Evolutionary conservation across 2,329 filamentous ascomycete genomes (phyloP).

Genomic region (Botrytis medusae): DNA sequence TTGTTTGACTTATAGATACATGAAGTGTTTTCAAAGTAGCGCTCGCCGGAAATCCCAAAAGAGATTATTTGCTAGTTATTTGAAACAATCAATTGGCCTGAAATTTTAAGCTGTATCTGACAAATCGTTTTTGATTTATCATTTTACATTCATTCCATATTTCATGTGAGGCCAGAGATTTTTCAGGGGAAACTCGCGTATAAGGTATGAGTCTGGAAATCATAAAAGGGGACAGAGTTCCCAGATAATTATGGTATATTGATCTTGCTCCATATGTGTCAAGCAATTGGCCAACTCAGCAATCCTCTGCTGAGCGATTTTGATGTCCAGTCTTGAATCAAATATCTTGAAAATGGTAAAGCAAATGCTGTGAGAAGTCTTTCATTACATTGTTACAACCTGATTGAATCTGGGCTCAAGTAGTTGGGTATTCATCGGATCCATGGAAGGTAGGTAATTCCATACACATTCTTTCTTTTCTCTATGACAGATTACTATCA

Average conservation of each 20-base stretch:
- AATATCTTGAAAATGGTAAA: too few species aligned
- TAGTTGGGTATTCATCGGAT: neutral
- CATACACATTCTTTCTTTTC: neutral
- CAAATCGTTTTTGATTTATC: too few species aligned
- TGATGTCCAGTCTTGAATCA: accelerated
- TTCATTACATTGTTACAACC: neutral
- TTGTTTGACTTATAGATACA: too few species aligned
- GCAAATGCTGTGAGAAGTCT: too few species aligned
- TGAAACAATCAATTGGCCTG: too few species aligned
- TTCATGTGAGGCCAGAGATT: neutral
- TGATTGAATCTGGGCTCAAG: neutral
- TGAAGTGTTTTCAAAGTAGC: too few species aligned
- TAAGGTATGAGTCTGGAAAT: neutral
- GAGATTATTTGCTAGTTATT: too few species aligned
- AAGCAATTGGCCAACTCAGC: neutral
- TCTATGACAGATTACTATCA: too few species aligned
- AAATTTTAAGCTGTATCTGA: too few species aligned
- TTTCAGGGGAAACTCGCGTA: neutral
- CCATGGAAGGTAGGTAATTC: accelerated
- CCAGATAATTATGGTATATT: neutral
- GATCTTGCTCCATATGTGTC: neutral
- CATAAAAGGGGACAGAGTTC: neutral
- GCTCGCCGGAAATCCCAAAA: too few species aligned
- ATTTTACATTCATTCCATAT: neutral
- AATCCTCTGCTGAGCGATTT: neutral